These are phyloP conservation scores for Moesziomyces globuligerus DNA, from an alignment of 1,284 basidiomycete genomes.

Conservation along the genomic window DNA sequence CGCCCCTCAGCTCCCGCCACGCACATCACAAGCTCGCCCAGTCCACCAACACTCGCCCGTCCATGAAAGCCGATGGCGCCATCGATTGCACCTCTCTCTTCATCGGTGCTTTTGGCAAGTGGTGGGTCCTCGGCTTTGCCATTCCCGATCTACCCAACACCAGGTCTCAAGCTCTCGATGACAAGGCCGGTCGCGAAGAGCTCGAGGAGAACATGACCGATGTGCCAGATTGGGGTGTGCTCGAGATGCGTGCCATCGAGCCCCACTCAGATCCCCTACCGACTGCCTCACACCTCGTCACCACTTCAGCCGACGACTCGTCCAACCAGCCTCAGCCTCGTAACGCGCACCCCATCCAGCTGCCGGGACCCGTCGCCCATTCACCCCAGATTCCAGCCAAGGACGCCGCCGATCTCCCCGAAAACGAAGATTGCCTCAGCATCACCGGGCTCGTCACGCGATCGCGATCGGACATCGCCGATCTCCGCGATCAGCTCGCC, in stretches of 20 bases:
- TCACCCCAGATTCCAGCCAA: conserved; percentile 4
- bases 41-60: conserved; percentile 1
- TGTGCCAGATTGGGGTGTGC: conserved; percentile 72
- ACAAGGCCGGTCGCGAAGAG: conserved; percentile 59
- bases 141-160: conserved; percentile 27
- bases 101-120: conserved; percentile 84
- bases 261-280: conserved; percentile 30
- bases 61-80: conserved; percentile 48
- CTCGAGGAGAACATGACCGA: conserved; percentile 78
- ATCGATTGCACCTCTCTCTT: conserved; percentile 77
- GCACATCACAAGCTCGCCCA: conserved; percentile 6
- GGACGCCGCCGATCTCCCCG: conserved; percentile 1
- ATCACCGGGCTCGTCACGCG: conserved; percentile 29
- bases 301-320: conserved; percentile 5
- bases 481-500: conserved; percentile 80
- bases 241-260: conserved; percentile 69
- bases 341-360: conserved; percentile 1
- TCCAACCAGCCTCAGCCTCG: conserved; percentile 6
- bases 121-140: conserved; percentile 80
- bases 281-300: conserved; percentile 18
- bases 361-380: conserved; percentile 3
- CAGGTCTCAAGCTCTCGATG: conserved; percentile 74
- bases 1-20: conserved; percentile 22
- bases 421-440: conserved; percentile 26
- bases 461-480: conserved; percentile 29